Conservation (phyloP, 495 filamentous ascomycete species). For the Neurospora intermedia region DNA sequence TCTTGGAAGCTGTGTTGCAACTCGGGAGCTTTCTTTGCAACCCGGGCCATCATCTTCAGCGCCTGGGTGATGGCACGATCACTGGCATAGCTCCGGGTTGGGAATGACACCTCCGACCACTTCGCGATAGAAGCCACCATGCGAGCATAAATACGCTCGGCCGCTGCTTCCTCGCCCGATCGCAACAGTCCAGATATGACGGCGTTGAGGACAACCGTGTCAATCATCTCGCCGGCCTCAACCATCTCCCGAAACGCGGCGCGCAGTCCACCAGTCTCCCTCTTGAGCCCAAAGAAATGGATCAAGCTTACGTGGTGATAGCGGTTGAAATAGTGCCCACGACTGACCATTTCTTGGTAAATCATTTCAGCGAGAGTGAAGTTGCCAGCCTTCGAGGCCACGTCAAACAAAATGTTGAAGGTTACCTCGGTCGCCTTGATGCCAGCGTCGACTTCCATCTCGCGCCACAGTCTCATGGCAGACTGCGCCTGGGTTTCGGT, state of each 20-base stretch:
- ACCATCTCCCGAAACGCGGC: constrained; percentile 67
- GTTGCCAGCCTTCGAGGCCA: constrained; percentile 74
- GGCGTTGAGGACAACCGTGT: constrained; percentile 77
- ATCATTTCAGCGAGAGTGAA: constrained; percentile 75
- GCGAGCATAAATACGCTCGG: constrained; percentile 65
- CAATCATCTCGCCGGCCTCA: constrained; percentile 71
- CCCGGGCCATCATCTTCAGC: constrained; percentile 40
- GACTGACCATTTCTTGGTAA: constrained; percentile 63
- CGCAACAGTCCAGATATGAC: constrained; percentile 68
- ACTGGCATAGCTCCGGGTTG: constrained; percentile 30
- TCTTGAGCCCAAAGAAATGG: constrained; percentile 65
- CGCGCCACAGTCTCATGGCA: constrained; percentile 72
- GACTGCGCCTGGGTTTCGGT: constrained; percentile 54
- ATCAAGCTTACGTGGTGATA: constrained; percentile 70
- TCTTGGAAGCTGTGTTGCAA: constrained; percentile 40
- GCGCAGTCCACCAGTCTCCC: constrained; percentile 57
- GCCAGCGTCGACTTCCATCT: constrained; percentile 70
- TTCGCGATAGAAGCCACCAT: constrained; percentile 54
- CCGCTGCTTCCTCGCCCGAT: constrained; percentile 58
- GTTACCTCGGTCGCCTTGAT: constrained; percentile 58
- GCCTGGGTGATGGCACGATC: constrained; percentile 45
- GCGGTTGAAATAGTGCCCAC: constrained; percentile 54
- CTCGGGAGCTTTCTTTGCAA: constrained; percentile 29
- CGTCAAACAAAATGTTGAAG: constrained; percentile 86
- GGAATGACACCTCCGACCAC: constrained; percentile 13